Evolutionary conservation across 345 rosid genomes (phyloP).

Genomic region (Salix viminalis): DNA sequence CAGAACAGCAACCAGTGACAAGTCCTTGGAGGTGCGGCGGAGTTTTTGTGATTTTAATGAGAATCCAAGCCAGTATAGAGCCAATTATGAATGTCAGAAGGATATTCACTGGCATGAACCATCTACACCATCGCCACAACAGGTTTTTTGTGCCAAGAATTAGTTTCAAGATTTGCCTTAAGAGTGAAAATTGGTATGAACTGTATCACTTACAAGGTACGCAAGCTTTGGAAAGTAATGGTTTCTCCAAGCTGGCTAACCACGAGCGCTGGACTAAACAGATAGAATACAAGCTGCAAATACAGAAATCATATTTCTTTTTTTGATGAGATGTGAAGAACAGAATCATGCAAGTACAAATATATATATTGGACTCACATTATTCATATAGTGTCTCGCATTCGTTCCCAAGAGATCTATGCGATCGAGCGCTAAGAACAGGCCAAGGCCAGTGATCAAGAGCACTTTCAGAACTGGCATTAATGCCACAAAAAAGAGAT

Average conservation of each 20-base stretch:
- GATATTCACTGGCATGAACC: slow-evolving; percentile 55
- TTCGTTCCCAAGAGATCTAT: not conserved
- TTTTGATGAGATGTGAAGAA: not conserved
- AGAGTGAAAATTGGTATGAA: slow-evolving; percentile 38
- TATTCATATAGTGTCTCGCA: not conserved
- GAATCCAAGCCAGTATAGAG: slow-evolving; percentile 35
- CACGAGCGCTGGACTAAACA: slow-evolving; percentile 26
- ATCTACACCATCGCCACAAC: slow-evolving; percentile 21
- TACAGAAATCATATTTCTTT: not conserved
- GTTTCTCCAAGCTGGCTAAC: slow-evolving; percentile 22
- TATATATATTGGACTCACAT: not conserved
- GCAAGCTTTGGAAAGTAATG: not conserved
- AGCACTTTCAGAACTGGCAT: not conserved
- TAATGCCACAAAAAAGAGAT: not conserved
- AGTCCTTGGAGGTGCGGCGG: slow-evolving; percentile 43
- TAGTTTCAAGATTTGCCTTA: too few species aligned
- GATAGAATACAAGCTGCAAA: not conserved
- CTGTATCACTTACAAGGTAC: not conserved
- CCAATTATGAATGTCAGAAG: slow-evolving; percentile 32
- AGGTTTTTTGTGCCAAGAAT: too few species aligned
- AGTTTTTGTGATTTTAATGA: slow-evolving; percentile 32
- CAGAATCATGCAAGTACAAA: not conserved
- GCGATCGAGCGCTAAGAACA: not conserved
- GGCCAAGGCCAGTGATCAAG: not conserved
- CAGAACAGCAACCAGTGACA: slow-evolving; percentile 46